Base-by-base conservation (phyloP, 2,329 filamentous ascomycete species). In the Alternaria rosae region DNA sequence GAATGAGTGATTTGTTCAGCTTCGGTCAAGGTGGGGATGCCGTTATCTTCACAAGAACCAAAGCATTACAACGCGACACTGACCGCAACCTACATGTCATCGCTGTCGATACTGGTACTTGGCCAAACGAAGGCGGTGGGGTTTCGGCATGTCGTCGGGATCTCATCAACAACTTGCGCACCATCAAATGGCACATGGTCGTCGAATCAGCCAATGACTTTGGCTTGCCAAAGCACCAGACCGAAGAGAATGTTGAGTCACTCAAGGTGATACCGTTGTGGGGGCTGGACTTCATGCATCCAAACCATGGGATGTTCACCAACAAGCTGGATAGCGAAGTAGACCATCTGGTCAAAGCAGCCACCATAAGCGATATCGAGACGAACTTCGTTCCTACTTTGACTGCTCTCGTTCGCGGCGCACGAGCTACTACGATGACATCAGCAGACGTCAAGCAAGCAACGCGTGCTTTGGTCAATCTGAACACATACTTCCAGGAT, bases 1-100 rank as follows among this genome's bases (percentile, higher is more conserved):
- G 84, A 47, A 80, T 84, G 54, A 83, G 82, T 56, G 84, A 86
- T 70, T 73, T 85, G 15, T 82, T 83, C 69, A 84, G 80, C 61
- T 85, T 85, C 56, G 84, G 84, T 7, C 82, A 84, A 57, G 84
- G 84, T n/a, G 84, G 84, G 21, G 84, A 86, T 69, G 80, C 84
- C 5, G 81, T 84, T 42, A 81, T 85, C 54, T 83, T 84, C 63
- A 86, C 83, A 1, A 74, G 83, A 41, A 83, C 82, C 0, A 82
- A 83, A 61, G 77, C 82, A 20, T 77, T 83, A n/a, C 76, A 79
- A 55, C 83, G 83, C 12, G 80, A 81, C 45, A 80, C 76, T 3
- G 78, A 81, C 13, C 61, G 69, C 6, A 75, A 71, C 20, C 72
- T 82, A 3, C 79, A 81, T 59, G 78, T 82, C 26, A 71, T 81